Evolutionary conservation across 2,329 filamentous ascomycete genomes (phyloP), one percentile per base, ranked within the genome.

Genomic region (Chaetomiaceae sp.): DNA sequence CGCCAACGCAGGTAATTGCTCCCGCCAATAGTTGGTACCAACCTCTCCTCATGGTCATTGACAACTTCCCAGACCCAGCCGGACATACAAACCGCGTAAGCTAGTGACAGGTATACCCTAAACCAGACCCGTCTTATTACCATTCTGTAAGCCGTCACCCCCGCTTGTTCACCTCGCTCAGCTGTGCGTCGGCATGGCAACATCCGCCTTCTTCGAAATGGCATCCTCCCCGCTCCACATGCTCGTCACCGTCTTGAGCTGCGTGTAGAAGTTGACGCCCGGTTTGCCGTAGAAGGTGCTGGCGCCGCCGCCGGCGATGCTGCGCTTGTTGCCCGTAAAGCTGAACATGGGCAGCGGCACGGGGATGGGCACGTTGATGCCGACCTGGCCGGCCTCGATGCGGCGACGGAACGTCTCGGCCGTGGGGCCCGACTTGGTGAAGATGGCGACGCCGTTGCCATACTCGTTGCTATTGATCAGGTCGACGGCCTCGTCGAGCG

Each of bases 201-300:
- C 88, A 60, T 83, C 81, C 14, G 90, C 90, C 77, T 90, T 91
- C 56, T 83, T 86, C 45, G 81, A 83, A 39, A 93, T 78, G 1
- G 88, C 90, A 70, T 96, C 90, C 61, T 90, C 82, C 51, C 78
- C 81, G 61, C 81, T 81, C 93, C 93, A 98, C 64, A 94, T 70
- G 56, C 88, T 84, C 43, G 93, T 98, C 39, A 98, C 93, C 3
- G 93, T 98, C 86, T 98, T 97, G 63, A 86, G 79, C 71, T 97
- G 93, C 3, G 93, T 98, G 69, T 95, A 97, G 65, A 98, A 98
- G 63, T 86, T 83, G 64, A 98, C 69, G 19, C 91, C 93, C 1
- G 89, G 88, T 68, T 87, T 86, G 56, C 93, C 93, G 69, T 98
- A 98, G 66, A 98, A 97, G 14, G 89, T 95, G 70, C 80, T 95